Evolutionary conservation across 1,284 basidiomycete genomes (phyloP), one percentile per base, ranked within the genome.

Genomic region (Rhodotorula sp.): DNA sequence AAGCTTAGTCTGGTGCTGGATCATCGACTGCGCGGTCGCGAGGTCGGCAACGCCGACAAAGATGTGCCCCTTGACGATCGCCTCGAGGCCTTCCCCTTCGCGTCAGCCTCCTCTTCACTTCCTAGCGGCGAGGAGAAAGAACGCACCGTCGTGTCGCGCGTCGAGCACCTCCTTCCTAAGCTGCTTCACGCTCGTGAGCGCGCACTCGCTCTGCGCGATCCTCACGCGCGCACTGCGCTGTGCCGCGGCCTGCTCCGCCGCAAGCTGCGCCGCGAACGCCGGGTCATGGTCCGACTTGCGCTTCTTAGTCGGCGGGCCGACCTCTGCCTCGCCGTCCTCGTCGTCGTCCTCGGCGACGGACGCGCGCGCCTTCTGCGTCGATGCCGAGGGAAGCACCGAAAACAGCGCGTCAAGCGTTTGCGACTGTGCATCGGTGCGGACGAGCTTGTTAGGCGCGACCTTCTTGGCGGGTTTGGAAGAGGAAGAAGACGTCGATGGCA

Each of bases 321-420:
- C 37, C 19, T 50, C 60, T 3, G 13, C 17, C 29, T 21, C 60
- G 39, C 44, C 65, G 12, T 22, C 39, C 9, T 57, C 64, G 32
- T 61, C 73, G 36, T 65, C 73, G 19, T 71, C 51, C 12, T 72
- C 77, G 15, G 71, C 76, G 5, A 79, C 78, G n/a, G 60, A 69
- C 62, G 70, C 69, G 57, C 29, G 55, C 29, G 51, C 34, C 48
- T 60, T 61, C 27, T 36, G 32, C 41, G 48, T 65, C 15, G 68
- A 63, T 1, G 67, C 19, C 21, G 66, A 61, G 9, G 53, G 60
- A 15, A 64, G 29, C 2, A 61, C 27, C 1, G 65, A 67, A n/a
- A 96, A 89, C 92, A 97, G 97, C 0, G 92, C 92, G 78, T 98
- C 94, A 21, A 99, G 86, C 0, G 94, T 98, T 55, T 94, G 87